Evolutionary conservation across 2,329 filamentous ascomycete species (phyloP), one percentile per base, ranked within the genome.

Genomic region (Cercospora janseana): DNA sequence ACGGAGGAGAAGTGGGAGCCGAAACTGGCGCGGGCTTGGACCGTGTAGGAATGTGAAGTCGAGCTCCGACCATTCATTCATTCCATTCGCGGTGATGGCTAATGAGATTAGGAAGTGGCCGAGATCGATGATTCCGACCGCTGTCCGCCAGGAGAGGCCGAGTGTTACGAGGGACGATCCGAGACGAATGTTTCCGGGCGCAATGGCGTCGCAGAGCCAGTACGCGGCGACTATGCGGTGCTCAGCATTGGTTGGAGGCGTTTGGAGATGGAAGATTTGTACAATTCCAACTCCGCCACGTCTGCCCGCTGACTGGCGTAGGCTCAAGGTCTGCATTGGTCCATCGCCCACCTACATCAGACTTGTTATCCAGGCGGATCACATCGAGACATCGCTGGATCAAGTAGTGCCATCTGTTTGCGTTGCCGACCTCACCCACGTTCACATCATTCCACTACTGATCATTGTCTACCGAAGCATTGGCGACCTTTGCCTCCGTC

Each of bases 11-110:
- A 62, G 49, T 61, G 63, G 46, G 63, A 63, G 3, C 63, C 63
- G 21, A 59, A 65, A 2, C 62, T 51, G n/a, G 60, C 58, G 43
- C 63, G 49, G 20, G 56, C 57, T 46, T 62, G 59, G 4, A 63
- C 55, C 18, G 62, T 61, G 27, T 59, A 64, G 62, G 60, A n/a
- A 63, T 62, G 44, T 64, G 63, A 15, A 62, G 54, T 4, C 57
- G 54, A 6, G 60, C 61, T 7, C 62, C 60, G 8, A 63, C n/a
- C n/a, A n/a, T n/a, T n/a, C n/a, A n/a, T n/a, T 60, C 15, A 55
- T 44, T 9, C 56, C 56, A 21, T 58, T 58, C 4, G 51, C 55
- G 6, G 55, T 56, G 21, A 58, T 60, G 5, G 49, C 50, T 12
- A 60, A 42, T 6, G 55, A 53, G 4, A 55, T 44, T 28, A 60